A percentile compares a stretch with the other conserved stretches of the same genome.
Conservation (phyloP, 176 grass and related monocot species). For the Carex littledalei region DNA sequence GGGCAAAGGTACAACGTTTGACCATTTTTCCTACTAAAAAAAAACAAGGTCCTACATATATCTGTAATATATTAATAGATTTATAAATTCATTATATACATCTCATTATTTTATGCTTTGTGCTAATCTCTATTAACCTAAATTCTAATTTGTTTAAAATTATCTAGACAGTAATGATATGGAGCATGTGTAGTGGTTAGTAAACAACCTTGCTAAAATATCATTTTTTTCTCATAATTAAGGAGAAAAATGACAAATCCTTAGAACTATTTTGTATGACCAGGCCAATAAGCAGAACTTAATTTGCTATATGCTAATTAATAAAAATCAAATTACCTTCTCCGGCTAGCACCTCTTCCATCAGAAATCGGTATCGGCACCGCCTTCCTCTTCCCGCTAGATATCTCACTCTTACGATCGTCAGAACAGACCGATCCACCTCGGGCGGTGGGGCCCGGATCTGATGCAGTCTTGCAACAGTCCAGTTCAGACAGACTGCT, state of each 20-base stretch:
- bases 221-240: neutral
- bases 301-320: neutral
- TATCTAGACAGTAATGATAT: neutral
- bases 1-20: no score
- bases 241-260: neutral
- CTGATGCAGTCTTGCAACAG: neutral
- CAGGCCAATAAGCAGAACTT: neutral
- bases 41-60: neutral
- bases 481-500: constrained; percentile 29
- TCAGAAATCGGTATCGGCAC: constrained; percentile 3
- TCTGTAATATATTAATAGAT: neutral
- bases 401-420: constrained; percentile 15
- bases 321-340: constrained; percentile 34
- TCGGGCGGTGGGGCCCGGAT: neutral
- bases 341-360: constrained; percentile 33
- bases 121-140: neutral
- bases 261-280: neutral
- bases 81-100: neutral
- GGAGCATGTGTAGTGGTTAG: neutral
- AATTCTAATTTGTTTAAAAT: neutral
- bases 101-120: neutral
- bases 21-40: no score
- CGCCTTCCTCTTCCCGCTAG: constrained; percentile 19
- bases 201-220: neutral
- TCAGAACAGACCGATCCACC: constrained; percentile 4